Percentiles rank a stretch among this genome's conserved stretches.
Conservation (phyloP, 176 grass and related monocot species). For the Carex cristatella region DNA sequence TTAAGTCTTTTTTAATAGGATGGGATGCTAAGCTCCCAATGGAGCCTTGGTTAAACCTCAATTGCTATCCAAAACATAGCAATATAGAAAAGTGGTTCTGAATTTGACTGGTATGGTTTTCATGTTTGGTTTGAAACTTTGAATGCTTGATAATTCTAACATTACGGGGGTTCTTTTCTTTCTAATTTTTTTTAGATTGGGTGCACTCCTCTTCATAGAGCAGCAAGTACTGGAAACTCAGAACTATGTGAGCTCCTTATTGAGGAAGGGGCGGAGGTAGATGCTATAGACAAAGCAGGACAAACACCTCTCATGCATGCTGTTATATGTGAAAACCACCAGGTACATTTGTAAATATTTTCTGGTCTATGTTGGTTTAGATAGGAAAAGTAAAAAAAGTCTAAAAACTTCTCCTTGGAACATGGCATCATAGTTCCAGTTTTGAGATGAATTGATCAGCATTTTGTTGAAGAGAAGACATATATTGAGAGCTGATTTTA, state of each 20-base stretch:
- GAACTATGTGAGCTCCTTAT: constrained; percentile 78
- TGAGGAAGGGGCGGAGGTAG: constrained; percentile 92
- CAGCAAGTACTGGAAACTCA: constrained; percentile 74
- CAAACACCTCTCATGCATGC: constrained; percentile 77
- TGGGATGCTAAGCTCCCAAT: not conserved
- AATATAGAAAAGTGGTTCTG: not conserved
- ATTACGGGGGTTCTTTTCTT: not conserved
- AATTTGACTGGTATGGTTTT: not conserved
- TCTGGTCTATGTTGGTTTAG: not conserved
- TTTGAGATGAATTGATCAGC: not conserved
- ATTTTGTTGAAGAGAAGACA: not conserved
- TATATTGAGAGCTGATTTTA: not conserved
- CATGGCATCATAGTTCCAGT: not conserved
- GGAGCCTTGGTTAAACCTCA: not conserved
- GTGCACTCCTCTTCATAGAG: constrained; percentile 90
- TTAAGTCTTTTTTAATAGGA: not conserved
- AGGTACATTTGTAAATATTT: constrained; percentile 39
- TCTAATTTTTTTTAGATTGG: constrained; percentile 36
- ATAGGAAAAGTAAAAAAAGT: not conserved
- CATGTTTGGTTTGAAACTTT: not conserved
- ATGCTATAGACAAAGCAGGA: constrained; percentile 59
- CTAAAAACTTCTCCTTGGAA: not conserved
- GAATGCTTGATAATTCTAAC: not conserved
- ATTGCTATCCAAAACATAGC: not conserved
- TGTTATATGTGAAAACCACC: constrained; percentile 69